Conservation (phyloP, 2,329 filamentous ascomycete genomes). For the Nemania diffusa region DNA sequence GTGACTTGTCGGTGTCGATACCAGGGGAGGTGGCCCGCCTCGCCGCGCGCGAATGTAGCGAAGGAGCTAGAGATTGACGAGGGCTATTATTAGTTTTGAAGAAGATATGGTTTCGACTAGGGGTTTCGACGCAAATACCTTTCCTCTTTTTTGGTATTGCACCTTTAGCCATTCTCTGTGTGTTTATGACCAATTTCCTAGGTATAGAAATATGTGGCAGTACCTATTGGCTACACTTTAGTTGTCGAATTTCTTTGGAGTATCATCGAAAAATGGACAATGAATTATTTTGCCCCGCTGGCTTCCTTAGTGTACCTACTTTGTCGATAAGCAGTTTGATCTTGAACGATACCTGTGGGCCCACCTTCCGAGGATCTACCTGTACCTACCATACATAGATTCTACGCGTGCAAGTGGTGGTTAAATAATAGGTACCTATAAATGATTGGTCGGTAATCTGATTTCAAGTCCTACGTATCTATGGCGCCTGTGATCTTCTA, state of each 20-base stretch:
- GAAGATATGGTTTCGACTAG: neutral
- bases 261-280: neutral
- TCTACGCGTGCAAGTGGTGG: no score
- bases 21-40: conserved; percentile 76
- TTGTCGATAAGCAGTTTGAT: no score
- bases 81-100: conserved; percentile 8
- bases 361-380: no score
- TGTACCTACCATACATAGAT: no score
- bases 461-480: neutral
- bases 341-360: no score
- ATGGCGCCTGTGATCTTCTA: no score
- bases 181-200: neutral
- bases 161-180: conserved; percentile 50
- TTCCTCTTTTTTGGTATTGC: conserved; percentile 49
- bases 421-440: no score
- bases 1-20: conserved; percentile 77
- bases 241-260: neutral
- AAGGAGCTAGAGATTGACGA: conserved; percentile 60
- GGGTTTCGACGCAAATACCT: conserved; percentile 36
- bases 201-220: neutral
- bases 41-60: conserved; percentile 78
- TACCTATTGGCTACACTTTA: neutral
- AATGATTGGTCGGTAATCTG: neutral
- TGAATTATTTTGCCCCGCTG: conserved; percentile 25
- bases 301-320: neutral